Conservation (phyloP, 2,329 filamentous ascomycete species). For the Hypoxylon sp. region DNA sequence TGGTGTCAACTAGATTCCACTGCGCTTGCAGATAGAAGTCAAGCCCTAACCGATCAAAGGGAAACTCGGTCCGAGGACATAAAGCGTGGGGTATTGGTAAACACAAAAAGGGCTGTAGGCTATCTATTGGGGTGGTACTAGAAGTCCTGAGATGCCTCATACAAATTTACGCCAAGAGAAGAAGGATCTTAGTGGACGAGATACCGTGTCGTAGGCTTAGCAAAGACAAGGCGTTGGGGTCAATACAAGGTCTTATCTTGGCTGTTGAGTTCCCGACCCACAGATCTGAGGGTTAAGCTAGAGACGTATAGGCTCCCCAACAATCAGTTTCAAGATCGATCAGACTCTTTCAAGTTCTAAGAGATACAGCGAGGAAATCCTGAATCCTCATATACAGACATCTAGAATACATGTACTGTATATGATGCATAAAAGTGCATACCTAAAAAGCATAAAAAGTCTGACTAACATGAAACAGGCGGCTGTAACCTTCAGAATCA, state of each 20-base stretch:
- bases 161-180: background rate
- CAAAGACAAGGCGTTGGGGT: background rate
- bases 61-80: background rate
- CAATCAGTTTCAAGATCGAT: background rate
- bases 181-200: background rate
- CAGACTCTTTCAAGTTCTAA: background rate
- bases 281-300: background rate
- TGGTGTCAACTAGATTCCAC: background rate
- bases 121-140: background rate
- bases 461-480: too few species aligned
- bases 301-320: background rate
- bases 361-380: background rate
- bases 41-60: background rate
- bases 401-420: too few species aligned
- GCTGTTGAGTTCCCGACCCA: slow-evolving; percentile 2
- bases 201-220: background rate
- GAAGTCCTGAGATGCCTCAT: background rate
- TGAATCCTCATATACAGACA: background rate
- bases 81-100: background rate
- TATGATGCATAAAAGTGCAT: background rate
- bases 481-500: too few species aligned
- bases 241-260: background rate
- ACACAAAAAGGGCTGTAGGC: background rate
- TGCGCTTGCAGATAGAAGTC: background rate
- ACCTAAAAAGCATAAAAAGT: too few species aligned